A percentile compares a stretch with the other conserved stretches of the same genome.
phyloP scores from a whole-genome alignment of 306 rosid genomes.

The Acmispon strigosus region DNA sequence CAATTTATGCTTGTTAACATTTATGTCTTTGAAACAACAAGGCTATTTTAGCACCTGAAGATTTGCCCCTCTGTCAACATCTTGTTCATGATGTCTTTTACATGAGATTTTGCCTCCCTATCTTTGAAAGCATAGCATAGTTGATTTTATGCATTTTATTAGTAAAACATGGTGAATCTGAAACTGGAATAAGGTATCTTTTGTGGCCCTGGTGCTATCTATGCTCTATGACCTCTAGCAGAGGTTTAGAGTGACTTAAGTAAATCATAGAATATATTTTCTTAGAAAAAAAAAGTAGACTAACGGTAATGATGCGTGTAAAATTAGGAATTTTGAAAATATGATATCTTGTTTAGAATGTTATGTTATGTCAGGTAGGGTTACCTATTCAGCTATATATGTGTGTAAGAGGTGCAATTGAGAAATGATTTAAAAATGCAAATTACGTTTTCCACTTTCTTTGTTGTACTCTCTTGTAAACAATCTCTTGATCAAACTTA shows the following conservation, averaged over 20 bases:
- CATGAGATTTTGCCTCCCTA: too few species aligned
- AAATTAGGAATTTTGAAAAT: neutral
- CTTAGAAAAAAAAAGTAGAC: neutral
- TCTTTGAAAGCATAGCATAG: too few species aligned
- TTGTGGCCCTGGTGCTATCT: too few species aligned
- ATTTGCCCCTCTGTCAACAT: too few species aligned
- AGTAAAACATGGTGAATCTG: neutral
- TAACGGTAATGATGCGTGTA: neutral
- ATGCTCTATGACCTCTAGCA: too few species aligned
- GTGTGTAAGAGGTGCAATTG: neutral
- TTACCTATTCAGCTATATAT: too few species aligned
- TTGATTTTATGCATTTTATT: neutral
- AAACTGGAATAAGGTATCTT: neutral
- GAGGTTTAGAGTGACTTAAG: neutral
- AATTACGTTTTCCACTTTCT: neutral
- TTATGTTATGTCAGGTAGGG: neutral
- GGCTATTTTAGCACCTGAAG: too few species aligned
- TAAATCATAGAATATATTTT: neutral
- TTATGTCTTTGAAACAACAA: too few species aligned
- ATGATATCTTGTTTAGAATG: too few species aligned
- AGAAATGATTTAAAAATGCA: neutral
- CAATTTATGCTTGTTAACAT: neutral
- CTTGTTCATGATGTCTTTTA: too few species aligned
- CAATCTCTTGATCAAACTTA: too few species aligned
- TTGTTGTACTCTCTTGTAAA: too few species aligned